A percentile compares a stretch with the other conserved stretches of the same genome.
phyloP scores from a whole-genome alignment of 306 rosid genomes.

The Oxytropis ochrocephala region DNA sequence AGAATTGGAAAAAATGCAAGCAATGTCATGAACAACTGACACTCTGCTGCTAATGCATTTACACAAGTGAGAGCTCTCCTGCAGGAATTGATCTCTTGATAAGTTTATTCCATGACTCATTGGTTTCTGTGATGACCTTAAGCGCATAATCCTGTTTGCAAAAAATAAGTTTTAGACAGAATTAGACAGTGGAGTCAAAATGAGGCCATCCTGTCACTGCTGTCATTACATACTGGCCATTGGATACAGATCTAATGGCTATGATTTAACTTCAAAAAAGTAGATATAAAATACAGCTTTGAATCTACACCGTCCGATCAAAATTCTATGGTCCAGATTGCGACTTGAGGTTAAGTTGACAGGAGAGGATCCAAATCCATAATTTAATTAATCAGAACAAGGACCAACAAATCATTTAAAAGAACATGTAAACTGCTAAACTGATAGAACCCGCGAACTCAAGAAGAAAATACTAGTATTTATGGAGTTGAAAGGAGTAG shows the following conservation, averaged over 20 bases:
- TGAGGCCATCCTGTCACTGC: too few species aligned
- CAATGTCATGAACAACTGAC: slow-evolving; percentile 1
- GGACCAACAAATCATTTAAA: neutral
- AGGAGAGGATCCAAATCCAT: too few species aligned
- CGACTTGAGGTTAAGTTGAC: too few species aligned
- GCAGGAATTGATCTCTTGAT: slow-evolving; percentile 75
- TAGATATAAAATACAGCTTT: too few species aligned
- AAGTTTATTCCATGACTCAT: slow-evolving; percentile 83
- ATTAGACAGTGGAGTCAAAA: too few species aligned
- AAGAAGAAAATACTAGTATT: too few species aligned
- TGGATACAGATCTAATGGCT: too few species aligned
- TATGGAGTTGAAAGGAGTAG: too few species aligned
- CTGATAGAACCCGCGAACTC: neutral
- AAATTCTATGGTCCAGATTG: too few species aligned
- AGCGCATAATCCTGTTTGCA: slow-evolving; percentile 66
- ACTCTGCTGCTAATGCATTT: slow-evolving; percentile 23
- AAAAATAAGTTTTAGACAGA: neutral
- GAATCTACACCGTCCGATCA: too few species aligned
- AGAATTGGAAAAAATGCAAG: slow-evolving; percentile 1
- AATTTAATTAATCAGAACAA: neutral
- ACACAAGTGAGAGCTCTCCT: slow-evolving; percentile 74
- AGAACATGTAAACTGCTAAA: neutral
- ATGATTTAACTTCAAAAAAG: too few species aligned
- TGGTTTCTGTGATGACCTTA: slow-evolving; percentile 73
- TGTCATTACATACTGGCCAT: too few species aligned